Percentiles rank a stretch among this genome's conserved stretches.
phyloP scores from a whole-genome alignment of 2,329 filamentous ascomycete species.

The Sporothrix protearum region DNA sequence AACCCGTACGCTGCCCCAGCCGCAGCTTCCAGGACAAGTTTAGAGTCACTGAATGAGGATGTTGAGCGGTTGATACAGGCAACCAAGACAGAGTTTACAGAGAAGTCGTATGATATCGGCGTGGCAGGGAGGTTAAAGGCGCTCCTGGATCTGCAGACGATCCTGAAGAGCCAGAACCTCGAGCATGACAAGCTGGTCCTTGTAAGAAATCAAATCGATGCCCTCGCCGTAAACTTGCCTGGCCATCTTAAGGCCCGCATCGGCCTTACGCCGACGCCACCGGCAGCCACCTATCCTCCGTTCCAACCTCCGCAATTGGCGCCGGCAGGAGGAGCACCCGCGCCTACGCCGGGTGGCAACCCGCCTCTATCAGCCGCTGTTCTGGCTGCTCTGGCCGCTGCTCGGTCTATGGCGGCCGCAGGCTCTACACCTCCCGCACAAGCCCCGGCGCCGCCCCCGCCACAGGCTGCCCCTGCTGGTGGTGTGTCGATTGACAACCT shows the following conservation, averaged over 20 bases:
- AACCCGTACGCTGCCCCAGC: slow-evolving; percentile 34
- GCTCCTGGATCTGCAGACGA: slow-evolving; percentile 76
- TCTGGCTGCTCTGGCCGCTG: slow-evolving; percentile 26
- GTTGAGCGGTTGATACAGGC: slow-evolving; percentile 72
- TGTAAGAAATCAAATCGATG: slow-evolving; percentile 80
- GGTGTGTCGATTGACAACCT: slow-evolving; percentile 55
- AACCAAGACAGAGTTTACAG: slow-evolving; percentile 69
- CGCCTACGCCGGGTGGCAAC: slow-evolving; percentile 13
- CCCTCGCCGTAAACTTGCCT: slow-evolving; percentile 64
- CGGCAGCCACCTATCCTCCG: slow-evolving; percentile 30
- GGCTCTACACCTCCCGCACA: slow-evolving; percentile 21
- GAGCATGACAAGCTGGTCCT: slow-evolving; percentile 77
- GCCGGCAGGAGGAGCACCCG: slow-evolving; percentile 33
- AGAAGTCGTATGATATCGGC: slow-evolving; percentile 70
- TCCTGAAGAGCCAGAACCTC: slow-evolving; percentile 73
- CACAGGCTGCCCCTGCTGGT: slow-evolving; percentile 32
- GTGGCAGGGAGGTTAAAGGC: slow-evolving; percentile 78
- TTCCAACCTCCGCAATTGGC: slow-evolving; percentile 35
- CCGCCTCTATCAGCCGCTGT: slow-evolving; percentile 24
- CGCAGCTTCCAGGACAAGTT: slow-evolving; percentile 49
- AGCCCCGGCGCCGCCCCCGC: slow-evolving; percentile 29
- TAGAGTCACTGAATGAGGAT: slow-evolving; percentile 77
- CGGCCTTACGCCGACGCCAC: slow-evolving; percentile 33
- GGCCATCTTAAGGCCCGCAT: slow-evolving; percentile 41
- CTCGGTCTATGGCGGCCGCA: slow-evolving; percentile 27